Evolutionary conservation across 192 early-diverging fungal genomes (phyloP).

Genomic region (Backusella morwellensis): DNA sequence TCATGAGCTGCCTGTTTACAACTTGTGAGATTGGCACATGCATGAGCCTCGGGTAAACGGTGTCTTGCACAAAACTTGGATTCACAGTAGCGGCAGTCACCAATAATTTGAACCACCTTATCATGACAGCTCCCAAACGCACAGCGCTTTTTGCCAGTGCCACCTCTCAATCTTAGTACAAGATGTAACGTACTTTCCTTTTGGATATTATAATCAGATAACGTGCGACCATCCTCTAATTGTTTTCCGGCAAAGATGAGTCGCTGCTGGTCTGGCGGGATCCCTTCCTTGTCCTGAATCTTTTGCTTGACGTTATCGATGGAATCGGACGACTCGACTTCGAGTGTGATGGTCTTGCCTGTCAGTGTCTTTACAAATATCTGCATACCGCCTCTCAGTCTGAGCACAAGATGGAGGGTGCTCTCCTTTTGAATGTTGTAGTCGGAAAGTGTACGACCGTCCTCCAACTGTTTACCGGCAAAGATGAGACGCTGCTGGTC

Average conservation of each 20-base stretch:
- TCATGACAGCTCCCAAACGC: constrained; percentile 43
- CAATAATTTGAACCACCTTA: constrained; percentile 64
- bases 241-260: constrained; percentile 80
- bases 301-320: constrained; percentile 86
- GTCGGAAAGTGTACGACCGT: constrained; percentile 63
- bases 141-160: constrained; percentile 32
- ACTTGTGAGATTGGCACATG: constrained; percentile 58
- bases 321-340: constrained; percentile 91
- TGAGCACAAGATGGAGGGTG: constrained; percentile 64
- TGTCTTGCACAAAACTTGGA: constrained; percentile 64
- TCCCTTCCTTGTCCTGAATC: constrained; percentile 67
- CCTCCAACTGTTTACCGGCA: constrained; percentile 75
- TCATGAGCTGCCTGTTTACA: constrained; percentile 59
- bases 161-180: constrained; percentile 76
- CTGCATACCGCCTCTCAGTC: constrained; percentile 75
- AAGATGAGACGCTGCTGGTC: constrained; percentile 79
- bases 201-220: constrained; percentile 77
- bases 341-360: constrained; percentile 83
- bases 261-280: constrained; percentile 78
- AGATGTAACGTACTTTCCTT: constrained; percentile 77
- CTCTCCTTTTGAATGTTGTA: constrained; percentile 73
- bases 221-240: constrained; percentile 69
- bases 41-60: constrained; percentile 72
- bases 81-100: constrained; percentile 64
- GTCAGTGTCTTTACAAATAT: constrained; percentile 89